Evolutionary conservation across 1,284 basidiomycete species (phyloP).

Genomic region (Phellinidium pouzarii): DNA sequence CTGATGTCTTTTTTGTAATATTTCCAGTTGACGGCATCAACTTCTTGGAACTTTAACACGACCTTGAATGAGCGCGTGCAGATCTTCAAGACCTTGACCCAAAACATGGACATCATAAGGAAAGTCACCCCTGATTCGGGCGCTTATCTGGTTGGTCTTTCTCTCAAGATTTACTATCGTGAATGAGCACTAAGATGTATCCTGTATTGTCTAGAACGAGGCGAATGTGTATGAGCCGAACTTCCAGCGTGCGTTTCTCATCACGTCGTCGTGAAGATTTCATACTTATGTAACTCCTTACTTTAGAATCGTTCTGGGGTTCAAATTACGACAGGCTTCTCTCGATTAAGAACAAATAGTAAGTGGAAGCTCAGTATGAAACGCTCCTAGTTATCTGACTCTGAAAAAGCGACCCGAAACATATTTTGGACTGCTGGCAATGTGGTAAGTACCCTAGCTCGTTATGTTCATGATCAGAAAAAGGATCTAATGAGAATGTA

Average conservation of each 20-base stretch:
- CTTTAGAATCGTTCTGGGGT: slow-evolving; percentile 1
- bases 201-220: not conserved
- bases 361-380: not conserved
- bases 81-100: slow-evolving; percentile 18
- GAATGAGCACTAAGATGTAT: not conserved
- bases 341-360: slow-evolving; percentile 5
- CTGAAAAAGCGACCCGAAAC: not conserved
- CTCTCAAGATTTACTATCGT: not conserved
- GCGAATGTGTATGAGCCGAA: slow-evolving; percentile 4
- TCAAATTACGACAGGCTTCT: slow-evolving; percentile 6
- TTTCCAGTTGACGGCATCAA: slow-evolving; percentile 23
- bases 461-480: not conserved
- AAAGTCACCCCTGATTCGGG: slow-evolving; percentile 27
- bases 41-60: slow-evolving; percentile 24
- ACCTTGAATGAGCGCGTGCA: slow-evolving; percentile 21
- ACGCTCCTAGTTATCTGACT: not conserved
- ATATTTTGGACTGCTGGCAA: slow-evolving; percentile 11
- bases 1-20: not conserved
- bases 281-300: not conserved
- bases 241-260: slow-evolving; percentile 6
- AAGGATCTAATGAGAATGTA: not conserved
- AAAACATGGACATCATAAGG: slow-evolving; percentile 22
- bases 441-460: not conserved
- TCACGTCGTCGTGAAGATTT: not conserved
- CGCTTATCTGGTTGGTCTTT: slow-evolving; percentile 2